These are phyloP conservation scores for Glycine soja DNA, from an alignment of 306 rosid species.

Conservation along the genomic window DNA sequence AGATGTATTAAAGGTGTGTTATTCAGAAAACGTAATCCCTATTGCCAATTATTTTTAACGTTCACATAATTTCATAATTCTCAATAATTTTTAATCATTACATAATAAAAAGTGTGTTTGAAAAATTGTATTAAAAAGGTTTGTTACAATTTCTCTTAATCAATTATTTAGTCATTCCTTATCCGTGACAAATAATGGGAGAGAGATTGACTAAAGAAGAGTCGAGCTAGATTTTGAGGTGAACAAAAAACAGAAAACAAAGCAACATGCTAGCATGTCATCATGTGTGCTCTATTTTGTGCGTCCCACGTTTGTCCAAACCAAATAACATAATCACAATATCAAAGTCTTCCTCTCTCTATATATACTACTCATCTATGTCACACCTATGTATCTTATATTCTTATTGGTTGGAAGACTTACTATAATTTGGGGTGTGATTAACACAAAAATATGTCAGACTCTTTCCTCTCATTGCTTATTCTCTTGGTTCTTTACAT, in stretches of 20 bases:
- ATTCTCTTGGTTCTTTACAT: slow-evolving; percentile 49
- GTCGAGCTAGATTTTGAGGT: slow-evolving; percentile 13
- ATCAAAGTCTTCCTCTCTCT: slow-evolving; percentile 42
- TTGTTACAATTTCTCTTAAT: too few relatives aligned
- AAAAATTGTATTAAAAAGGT: too few relatives aligned
- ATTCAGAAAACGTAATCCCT: too few relatives aligned
- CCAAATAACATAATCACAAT: slow-evolving; percentile 39
- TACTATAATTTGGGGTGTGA: not conserved
- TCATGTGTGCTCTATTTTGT: slow-evolving; percentile 25
- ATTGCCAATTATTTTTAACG: too few relatives aligned
- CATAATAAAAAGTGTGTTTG: too few relatives aligned
- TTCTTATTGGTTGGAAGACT: not conserved
- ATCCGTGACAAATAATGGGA: not conserved
- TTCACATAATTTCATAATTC: too few relatives aligned
- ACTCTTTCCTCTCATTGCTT: slow-evolving; percentile 40
- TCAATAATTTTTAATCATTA: too few relatives aligned
- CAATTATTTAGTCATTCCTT: too few relatives aligned
- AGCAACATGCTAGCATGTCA: slow-evolving; percentile 53
- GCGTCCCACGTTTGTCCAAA: slow-evolving; percentile 51
- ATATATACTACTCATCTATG: not conserved
- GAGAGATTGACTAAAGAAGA: not conserved
- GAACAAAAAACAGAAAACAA: not conserved
- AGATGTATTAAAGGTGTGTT: too few relatives aligned
- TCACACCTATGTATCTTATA: not conserved
- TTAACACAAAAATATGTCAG: slow-evolving; percentile 28